Conservation (phyloP, 2,329 filamentous ascomycete genomes). For the Torrubiella hemipterigena region DNA sequence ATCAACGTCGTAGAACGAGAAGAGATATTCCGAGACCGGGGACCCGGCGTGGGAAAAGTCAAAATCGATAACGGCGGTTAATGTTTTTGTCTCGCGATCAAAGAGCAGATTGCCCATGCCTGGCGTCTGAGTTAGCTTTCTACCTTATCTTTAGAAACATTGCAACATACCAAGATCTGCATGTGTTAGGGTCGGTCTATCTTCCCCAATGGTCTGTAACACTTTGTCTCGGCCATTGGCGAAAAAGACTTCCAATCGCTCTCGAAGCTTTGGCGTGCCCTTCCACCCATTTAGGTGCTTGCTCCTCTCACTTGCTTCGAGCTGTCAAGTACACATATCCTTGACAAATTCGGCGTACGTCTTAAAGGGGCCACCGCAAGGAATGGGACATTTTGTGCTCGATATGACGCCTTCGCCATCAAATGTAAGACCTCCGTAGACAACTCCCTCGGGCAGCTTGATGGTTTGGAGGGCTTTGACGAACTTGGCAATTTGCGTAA, state of each 20-base stretch:
- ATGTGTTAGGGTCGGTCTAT: constrained; percentile 1
- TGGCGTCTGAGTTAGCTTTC: background rate
- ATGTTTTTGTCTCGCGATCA: constrained; percentile 2
- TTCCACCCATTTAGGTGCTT: constrained; percentile 6
- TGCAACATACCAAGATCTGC: constrained; percentile 3
- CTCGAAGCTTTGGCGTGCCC: constrained; percentile 2
- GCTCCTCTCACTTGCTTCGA: constrained; percentile 5
- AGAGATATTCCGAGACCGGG: constrained; percentile 3
- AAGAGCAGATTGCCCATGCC: constrained; percentile 3
- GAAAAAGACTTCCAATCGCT: constrained; percentile 4
- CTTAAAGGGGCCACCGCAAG: constrained; percentile 5
- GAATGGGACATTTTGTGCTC: constrained; percentile 3
- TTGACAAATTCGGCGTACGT: constrained; percentile 4
- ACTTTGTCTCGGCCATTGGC: constrained; percentile 1
- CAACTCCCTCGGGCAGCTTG: constrained; percentile 1
- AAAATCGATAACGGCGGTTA: constrained; percentile 4
- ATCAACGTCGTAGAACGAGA: constrained; percentile 2
- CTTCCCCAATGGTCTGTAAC: constrained; percentile 1
- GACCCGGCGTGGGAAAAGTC: constrained; percentile 4
- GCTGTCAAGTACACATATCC: constrained; percentile 5
- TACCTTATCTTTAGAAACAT: background rate
- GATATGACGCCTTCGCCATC: constrained; percentile 2
- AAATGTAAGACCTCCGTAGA: constrained; percentile 5
- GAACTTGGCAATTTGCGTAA: constrained; percentile 4
- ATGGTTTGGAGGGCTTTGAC: constrained; percentile 4